These are phyloP conservation scores for Mycothermus thermophilus DNA, from an alignment of 495 filamentous ascomycete genomes.

Conservation along the genomic window DNA sequence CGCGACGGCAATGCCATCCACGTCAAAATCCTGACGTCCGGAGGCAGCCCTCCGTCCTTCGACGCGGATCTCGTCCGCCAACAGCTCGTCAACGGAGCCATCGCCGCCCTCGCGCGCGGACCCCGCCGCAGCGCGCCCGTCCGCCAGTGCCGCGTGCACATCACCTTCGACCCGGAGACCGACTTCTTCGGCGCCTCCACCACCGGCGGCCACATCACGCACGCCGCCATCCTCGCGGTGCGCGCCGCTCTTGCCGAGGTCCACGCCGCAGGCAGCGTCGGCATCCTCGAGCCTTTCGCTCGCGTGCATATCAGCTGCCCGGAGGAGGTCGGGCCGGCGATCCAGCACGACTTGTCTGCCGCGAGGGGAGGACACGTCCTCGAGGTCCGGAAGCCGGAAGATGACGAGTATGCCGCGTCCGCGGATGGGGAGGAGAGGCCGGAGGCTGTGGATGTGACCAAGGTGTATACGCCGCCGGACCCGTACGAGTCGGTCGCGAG, in stretches of 20 bases:
- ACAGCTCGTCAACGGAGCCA: constrained; percentile 59
- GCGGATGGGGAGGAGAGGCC: constrained; percentile 2
- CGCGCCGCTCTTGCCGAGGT: constrained; percentile 48
- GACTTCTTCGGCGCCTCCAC: constrained; percentile 50
- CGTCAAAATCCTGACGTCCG: constrained; percentile 30
- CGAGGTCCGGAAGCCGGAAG: constrained; percentile 54
- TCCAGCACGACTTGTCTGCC: constrained; percentile 82
- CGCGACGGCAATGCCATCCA: constrained; percentile 48
- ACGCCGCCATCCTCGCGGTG: constrained; percentile 61
- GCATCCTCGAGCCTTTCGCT: constrained; percentile 88
- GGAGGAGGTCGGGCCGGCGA: constrained; percentile 63
- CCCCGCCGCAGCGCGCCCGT: constrained; percentile 65
- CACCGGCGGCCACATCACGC: constrained; percentile 60
- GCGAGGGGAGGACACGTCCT: constrained; percentile 73
- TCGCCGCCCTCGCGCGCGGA: constrained; percentile 77
- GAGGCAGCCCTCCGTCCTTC: constrained; percentile 34
- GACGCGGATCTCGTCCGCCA: constrained; percentile 45
- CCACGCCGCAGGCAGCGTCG: constrained; percentile 32
- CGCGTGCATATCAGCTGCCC: constrained; percentile 69
- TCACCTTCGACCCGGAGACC: constrained; percentile 49
- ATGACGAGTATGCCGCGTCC: constrained; percentile 1
- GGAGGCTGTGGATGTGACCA: constrained; percentile 44
- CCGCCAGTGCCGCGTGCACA: constrained; percentile 49
- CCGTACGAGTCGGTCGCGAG: constrained; percentile 53
- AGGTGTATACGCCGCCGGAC: constrained; percentile 73